Evolutionary conservation across 345 rosid genomes (phyloP).

Genomic region (Rhodamnia rubescens): DNA sequence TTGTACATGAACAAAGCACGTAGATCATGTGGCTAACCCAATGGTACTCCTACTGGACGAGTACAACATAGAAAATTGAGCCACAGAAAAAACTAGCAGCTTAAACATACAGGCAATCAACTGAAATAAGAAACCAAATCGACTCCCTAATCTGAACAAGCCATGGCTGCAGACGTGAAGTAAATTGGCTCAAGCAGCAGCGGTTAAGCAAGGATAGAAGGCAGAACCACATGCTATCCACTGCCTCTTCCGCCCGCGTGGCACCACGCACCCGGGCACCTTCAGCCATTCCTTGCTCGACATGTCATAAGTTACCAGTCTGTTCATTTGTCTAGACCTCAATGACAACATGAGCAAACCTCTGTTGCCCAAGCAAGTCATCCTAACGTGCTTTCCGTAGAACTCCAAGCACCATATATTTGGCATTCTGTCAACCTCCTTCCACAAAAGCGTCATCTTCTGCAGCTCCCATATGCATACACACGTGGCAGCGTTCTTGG

Average conservation of each 20-base stretch:
- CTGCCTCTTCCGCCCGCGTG: slow-evolving; percentile 64
- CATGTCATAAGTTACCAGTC: slow-evolving; percentile 69
- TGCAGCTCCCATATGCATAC: slow-evolving; percentile 99
- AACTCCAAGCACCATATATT: slow-evolving; percentile 98
- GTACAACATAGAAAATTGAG: background rate
- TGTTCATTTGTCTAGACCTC: slow-evolving; percentile 85
- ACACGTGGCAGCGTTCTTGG: slow-evolving; percentile 93
- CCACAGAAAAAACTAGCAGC: background rate
- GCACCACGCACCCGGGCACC: slow-evolving; percentile 76
- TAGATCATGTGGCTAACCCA: background rate
- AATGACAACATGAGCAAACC: slow-evolving; percentile 90
- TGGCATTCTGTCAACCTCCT: slow-evolving; percentile 99
- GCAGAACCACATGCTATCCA: slow-evolving; percentile 96
- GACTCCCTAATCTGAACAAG: background rate
- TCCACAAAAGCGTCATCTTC: slow-evolving; percentile 98
- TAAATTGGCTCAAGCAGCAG: slow-evolving; percentile 30
- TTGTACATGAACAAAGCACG: background rate
- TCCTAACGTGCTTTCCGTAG: slow-evolving; percentile 97
- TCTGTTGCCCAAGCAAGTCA: slow-evolving; percentile 98
- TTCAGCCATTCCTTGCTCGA: slow-evolving; percentile 69
- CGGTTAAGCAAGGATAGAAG: slow-evolving; percentile 68
- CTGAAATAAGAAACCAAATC: background rate
- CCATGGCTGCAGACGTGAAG: background rate
- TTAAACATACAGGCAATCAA: background rate
- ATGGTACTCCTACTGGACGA: background rate